Evolutionary conservation across 139 green algal genomes (phyloP).

Genomic region (Closterium sp.): DNA sequence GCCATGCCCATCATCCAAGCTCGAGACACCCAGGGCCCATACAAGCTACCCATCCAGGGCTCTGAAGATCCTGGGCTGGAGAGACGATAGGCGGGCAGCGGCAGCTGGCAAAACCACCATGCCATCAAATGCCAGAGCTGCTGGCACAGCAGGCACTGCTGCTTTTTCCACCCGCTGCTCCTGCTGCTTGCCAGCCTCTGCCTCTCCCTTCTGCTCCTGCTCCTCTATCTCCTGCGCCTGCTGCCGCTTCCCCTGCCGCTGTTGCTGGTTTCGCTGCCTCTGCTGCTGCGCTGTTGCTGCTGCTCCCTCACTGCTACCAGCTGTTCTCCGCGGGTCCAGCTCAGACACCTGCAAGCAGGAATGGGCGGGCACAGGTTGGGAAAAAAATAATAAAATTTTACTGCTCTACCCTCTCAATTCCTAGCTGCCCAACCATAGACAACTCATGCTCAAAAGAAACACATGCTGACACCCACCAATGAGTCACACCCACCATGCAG

Average conservation of each 20-base stretch:
- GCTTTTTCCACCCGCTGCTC: not conserved
- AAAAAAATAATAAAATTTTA: too few species aligned
- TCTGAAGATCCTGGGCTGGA: not conserved
- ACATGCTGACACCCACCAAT: too few species aligned
- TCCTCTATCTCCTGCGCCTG: not conserved
- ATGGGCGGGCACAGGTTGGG: not conserved
- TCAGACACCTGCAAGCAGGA: not conserved
- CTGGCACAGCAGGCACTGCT: not conserved
- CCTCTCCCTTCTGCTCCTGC: not conserved
- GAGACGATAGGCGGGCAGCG: not conserved
- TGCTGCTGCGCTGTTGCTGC: too few species aligned
- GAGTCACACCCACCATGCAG: too few species aligned
- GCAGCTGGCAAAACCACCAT: not conserved
- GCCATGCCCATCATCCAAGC: too few species aligned
- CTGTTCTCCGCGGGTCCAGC: not conserved
- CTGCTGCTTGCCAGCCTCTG: not conserved
- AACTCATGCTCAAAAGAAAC: too few species aligned
- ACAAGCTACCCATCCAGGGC: not conserved
- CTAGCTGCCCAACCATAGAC: too few species aligned
- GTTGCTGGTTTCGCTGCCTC: not conserved
- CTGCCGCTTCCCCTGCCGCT: not conserved
- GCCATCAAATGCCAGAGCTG: not conserved
- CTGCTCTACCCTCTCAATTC: too few species aligned
- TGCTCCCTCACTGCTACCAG: not conserved
- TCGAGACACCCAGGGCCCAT: too few species aligned